These are phyloP conservation scores for Tuber borchii DNA, from an alignment of 495 filamentous ascomycete genomes.

Conservation along the genomic window DNA sequence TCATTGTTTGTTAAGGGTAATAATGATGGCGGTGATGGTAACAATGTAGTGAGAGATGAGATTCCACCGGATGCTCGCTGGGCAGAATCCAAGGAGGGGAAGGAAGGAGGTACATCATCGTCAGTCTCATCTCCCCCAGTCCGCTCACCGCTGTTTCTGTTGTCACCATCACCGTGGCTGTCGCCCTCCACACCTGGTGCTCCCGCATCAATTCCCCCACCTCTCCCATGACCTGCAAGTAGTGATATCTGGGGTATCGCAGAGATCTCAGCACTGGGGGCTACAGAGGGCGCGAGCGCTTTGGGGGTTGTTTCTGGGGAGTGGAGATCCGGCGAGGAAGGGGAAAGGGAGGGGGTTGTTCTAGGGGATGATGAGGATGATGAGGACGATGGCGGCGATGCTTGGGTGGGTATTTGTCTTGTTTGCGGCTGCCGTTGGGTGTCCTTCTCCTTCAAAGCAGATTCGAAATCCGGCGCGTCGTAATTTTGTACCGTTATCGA, in stretches of 20 bases:
- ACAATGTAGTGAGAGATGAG: slow-evolving; percentile 16
- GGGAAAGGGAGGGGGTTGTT: background rate
- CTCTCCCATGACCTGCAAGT: slow-evolving; percentile 1
- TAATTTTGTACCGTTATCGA: slow-evolving; percentile 12
- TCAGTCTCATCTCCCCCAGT: slow-evolving; percentile 5
- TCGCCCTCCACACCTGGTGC: slow-evolving; percentile 13
- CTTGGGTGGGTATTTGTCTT: slow-evolving; percentile 3
- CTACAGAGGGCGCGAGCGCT: slow-evolving; percentile 12
- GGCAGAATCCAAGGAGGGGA: slow-evolving; percentile 47
- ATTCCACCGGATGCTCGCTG: slow-evolving; percentile 42
- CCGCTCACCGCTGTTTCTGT: background rate
- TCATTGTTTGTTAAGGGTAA: background rate
- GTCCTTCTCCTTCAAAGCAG: background rate
- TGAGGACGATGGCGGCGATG: slow-evolving; percentile 4
- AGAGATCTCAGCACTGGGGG: slow-evolving; percentile 22
- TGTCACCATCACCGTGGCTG: slow-evolving; percentile 8
- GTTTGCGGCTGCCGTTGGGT: background rate
- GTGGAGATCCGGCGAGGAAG: background rate
- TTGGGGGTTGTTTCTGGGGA: slow-evolving; percentile 40
- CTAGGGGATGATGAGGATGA: background rate
- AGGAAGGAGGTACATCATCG: slow-evolving; percentile 39
- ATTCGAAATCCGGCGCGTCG: background rate
- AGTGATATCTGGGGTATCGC: slow-evolving; percentile 33
- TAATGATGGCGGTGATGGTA: background rate
- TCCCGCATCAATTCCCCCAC: slow-evolving; percentile 1